Evolutionary conservation across 2,329 filamentous ascomycete species (phyloP).

Genomic region (Fragosphaeria purpurea): DNA sequence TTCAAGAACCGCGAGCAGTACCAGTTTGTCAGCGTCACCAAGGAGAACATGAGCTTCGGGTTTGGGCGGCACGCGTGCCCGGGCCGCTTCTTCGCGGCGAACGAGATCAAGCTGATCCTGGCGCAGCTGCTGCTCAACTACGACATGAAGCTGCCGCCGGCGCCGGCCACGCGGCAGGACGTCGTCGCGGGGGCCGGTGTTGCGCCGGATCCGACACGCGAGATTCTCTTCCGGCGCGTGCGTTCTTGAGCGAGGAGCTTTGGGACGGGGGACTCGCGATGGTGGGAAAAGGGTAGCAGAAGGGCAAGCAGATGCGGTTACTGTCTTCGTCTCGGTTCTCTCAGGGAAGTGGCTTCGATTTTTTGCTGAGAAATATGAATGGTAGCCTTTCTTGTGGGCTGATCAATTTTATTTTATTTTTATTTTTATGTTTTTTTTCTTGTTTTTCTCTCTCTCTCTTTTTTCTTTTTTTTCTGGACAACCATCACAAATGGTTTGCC

Average conservation of each 20-base stretch:
- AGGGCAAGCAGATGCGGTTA: too few relatives aligned
- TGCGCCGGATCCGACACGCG: background rate
- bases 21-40: slow-evolving; percentile 29
- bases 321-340: too few relatives aligned
- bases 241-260: background rate
- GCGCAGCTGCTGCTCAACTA: slow-evolving; percentile 19
- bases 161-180: slow-evolving; percentile 13
- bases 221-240: background rate
- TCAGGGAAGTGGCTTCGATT: too few relatives aligned
- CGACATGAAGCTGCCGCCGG: slow-evolving; percentile 16
- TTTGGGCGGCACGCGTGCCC: slow-evolving; percentile 30
- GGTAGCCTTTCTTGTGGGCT: slow-evolving; percentile 2
- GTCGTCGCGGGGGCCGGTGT: slow-evolving; percentile 1
- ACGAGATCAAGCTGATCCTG: slow-evolving; percentile 27
- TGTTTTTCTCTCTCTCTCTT: background rate
- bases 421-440: slow-evolving; percentile 1
- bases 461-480: background rate
- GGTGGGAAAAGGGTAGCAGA: too few relatives aligned
- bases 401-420: slow-evolving; percentile 1
- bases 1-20: slow-evolving; percentile 15
- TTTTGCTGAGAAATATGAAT: too few relatives aligned
- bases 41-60: slow-evolving; percentile 26
- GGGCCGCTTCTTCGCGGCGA: slow-evolving; percentile 26
- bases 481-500: too few relatives aligned
- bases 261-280: too few relatives aligned